Percentiles rank a stretch among this genome's conserved stretches.
Conservation (phyloP, 2,329 filamentous ascomycete genomes). For the Talaromyces islandicus region DNA sequence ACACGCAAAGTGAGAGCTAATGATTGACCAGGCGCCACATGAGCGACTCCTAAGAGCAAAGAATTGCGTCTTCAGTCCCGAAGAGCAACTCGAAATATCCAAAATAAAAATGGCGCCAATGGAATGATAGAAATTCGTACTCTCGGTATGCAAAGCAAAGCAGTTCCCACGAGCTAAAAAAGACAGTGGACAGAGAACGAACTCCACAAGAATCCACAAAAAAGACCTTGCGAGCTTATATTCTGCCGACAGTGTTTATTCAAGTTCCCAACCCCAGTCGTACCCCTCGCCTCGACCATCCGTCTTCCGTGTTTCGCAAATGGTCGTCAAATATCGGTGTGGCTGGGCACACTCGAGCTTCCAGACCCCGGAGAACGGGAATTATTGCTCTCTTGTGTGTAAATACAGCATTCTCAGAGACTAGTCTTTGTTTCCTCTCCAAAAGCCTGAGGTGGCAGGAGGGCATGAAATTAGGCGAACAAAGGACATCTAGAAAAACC, state of each 20-base stretch:
- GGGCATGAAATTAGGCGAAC: constrained; percentile 67
- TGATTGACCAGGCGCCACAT: constrained; percentile 6
- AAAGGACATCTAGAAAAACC: constrained; percentile 97
- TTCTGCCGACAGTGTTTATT: neutral
- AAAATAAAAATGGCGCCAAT: neutral
- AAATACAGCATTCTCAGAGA: constrained; percentile 77
- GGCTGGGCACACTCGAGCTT: constrained; percentile 14
- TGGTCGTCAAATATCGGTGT: neutral
- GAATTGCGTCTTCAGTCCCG: neutral
- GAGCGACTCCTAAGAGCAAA: constrained; percentile 7
- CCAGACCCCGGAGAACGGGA: constrained; percentile 18
- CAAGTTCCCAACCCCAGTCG: neutral
- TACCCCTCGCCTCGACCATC: constrained; percentile 9
- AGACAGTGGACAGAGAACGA: constrained; percentile 4
- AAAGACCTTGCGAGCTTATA: neutral
- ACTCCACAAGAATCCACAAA: neutral
- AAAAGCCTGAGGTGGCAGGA: constrained; percentile 39
- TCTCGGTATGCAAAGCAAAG: neutral
- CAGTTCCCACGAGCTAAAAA: constrained; percentile 2
- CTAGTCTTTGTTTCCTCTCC: constrained; percentile 92
- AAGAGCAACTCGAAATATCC: neutral
- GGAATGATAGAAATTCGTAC: neutral
- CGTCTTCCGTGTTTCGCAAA: constrained; percentile 9
- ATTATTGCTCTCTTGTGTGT: constrained; percentile 65
- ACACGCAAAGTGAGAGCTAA: constrained; percentile 3